Base-by-base conservation (phyloP, 2,329 filamentous ascomycete genomes). In the Botrytis pseudocinerea region DNA sequence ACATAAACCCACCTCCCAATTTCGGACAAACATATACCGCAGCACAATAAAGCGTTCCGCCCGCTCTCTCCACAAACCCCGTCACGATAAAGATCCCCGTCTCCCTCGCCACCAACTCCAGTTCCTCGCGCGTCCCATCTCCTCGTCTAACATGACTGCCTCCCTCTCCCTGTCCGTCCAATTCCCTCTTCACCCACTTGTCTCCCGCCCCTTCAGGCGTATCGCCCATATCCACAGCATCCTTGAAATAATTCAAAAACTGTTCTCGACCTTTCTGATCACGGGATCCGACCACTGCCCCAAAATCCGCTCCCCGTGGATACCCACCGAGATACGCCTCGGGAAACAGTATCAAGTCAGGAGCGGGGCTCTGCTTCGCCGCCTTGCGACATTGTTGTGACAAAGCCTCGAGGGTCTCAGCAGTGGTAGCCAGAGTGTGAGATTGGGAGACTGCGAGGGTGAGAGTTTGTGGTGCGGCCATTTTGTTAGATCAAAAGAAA, bases 401-500 rank as follows among this genome's bases (percentile, higher is more conserved):
- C n/a, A 57, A 57, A 28, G 51, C 51, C 14, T 18, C n/a, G 51
- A 57, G 51, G n/a, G 51, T 57, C 18, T 57, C 51, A 3, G 51
- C n/a, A 4, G n/a, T 57, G n/a, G 51, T 28, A 18, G 51, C 28
- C n/a, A 57, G 51, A 28, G 51, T 57, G 51, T 57, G 51, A 18
- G 51, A 57, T 32, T 57, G 51, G n/a, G 51, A 57, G 51, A 57
- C 51, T 57, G 51, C 51, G 51, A 57, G 51, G n/a, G 51, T 57
- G 16, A 57, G 3, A 6, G 16, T 57, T 57, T 57, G 51, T 18
- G 51, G 14, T 28, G 51, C 51, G n/a, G 51, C 14, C 51, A 57
- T 57, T 57, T 57, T 57, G 18, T n/a, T 6, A 28, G 6, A 57
- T 28, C 14, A 54, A 16, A 44, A 38, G 6, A 38, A 38, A 5